Base-by-base conservation (phyloP, 345 rosid genomes). In the Sisymbrium irio region DNA sequence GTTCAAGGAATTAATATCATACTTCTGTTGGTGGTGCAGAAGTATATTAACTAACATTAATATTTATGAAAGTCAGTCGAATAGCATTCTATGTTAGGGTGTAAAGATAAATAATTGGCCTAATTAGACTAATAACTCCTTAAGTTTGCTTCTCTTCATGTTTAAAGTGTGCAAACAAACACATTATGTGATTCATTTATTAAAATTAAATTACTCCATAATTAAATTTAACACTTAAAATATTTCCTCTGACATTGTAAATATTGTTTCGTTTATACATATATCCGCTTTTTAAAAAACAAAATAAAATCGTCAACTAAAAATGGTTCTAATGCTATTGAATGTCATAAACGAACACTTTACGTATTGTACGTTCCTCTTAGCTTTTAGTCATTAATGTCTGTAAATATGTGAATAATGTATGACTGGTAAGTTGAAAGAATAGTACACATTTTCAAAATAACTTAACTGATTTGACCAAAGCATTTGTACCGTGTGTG, bases 391-490 rank as follows among this genome's bases (percentile, higher is more conserved):
- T 44, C 28, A 45, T 42, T 42, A n/a, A 44, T 40, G 46, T 14
- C 40, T 1, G 20, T 17, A 19, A 5, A 17, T 28, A 45, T 45
- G 58, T 55, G 49, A 55, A 32, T 72, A 17, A 2, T 36, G 17
- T 55, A 55, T 8, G 40, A 56, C 28, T 55, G 65, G 57, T 64
- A 73, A 33, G 69, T 63, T 54, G 7, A 44, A 12, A 54, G 22
- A 54, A 63, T 18, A 27, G 71, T 54, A 69, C 75, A 63, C 28
- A 20, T 6, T 20, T 67, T 53, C 58, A 68, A 42, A 69, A 61
- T 18, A 69, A 69, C 59, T 55, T 62, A 76, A 69, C 71, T 55
- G 79, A 69, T 69, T 76, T 76, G 79, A 76, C 75, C 75, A 76
- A 22, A 69, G 27, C 59, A 62, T 35, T 55, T 69, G 75, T 76